A percentile compares a stretch with the other conserved stretches of the same genome.
Conservation (phyloP, 2,329 filamentous ascomycete species). For the Fusarium abutilonis region DNA sequence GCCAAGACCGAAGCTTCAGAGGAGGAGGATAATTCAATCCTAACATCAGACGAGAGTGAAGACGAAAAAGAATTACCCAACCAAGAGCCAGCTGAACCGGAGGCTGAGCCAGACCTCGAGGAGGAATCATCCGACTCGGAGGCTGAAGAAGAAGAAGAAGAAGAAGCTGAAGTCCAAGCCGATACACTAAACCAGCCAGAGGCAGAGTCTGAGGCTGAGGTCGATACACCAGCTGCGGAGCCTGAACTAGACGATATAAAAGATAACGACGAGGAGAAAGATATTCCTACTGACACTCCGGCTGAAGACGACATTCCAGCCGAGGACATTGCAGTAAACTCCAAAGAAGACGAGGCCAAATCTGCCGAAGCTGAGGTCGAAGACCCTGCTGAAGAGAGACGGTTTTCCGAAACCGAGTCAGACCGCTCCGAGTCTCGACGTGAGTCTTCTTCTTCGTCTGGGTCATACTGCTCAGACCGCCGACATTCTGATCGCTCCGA, state of each 20-base stretch:
- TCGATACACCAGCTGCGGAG: slow-evolving; percentile 4
- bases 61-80: slow-evolving; percentile 13
- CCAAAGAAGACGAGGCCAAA: slow-evolving; percentile 16
- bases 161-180: too few species aligned
- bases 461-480: slow-evolving; percentile 43
- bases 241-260: slow-evolving; percentile 21
- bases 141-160: not conserved
- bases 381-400: slow-evolving; percentile 23
- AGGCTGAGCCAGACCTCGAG: not conserved
- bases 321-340: slow-evolving; percentile 18
- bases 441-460: slow-evolving; percentile 40
- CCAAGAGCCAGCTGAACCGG: slow-evolving; percentile 4
- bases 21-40: slow-evolving; percentile 10
- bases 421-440: slow-evolving; percentile 35
- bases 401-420: slow-evolving; percentile 33
- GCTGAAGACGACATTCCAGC: not conserved
- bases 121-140: not conserved
- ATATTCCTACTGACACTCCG: slow-evolving; percentile 18
- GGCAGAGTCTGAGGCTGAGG: slow-evolving; percentile 11
- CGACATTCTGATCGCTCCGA: slow-evolving; percentile 59
- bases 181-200: not conserved
- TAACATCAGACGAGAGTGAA: slow-evolving; percentile 12
- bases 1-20: slow-evolving; percentile 24
- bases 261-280: slow-evolving; percentile 14
- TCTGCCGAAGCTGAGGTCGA: slow-evolving; percentile 16